Evolutionary conservation across 2,329 filamentous ascomycete species (phyloP), one percentile per base, ranked within the genome.

Genomic region (Davidsoniella australis): DNA sequence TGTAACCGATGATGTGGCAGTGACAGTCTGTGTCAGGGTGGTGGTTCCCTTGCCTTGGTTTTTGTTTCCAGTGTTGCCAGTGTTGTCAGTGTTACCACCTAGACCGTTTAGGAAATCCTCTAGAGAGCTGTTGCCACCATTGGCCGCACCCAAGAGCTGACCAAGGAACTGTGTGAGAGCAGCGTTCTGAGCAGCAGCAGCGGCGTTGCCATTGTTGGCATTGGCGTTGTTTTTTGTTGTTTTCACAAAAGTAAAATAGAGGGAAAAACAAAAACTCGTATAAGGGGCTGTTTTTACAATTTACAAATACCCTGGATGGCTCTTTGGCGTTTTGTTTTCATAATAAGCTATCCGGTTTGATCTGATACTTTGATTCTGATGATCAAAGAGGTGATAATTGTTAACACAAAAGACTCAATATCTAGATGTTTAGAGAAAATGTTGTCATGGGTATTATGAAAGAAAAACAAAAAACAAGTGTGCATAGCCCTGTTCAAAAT

Each of bases 41-140:
- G 26, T 33, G 26, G 26, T 33, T 33, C 26, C 26, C 26, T 33
- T 33, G 26, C 26, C 8, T 9, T 33, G 8, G 5, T 33, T 12
- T 12, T 45, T 20, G 14, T 43, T 33, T 1, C 23, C 29, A 18
- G 39, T 24, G 17, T 39, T 17, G 5, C 41, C 23, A 18, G 39
- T 42, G 29, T 41, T 29, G 8, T 26, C 48, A 26, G 39, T 45
- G 26, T 48, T 50, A 40, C 40, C 41, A 20, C 16, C 23, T 3
- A 48, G 16, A 5, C 40, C 40, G 29, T 45, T 48, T 9, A 48
- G 37, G 38, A 51, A 51, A 18, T 45, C 24, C 33, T 38, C n/a
- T 5, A 49, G 41, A 10, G 29, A 41, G 33, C 29, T 46, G 14
- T 41, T 41, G 1, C 17, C 17, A 20, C 47, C 41, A 24, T 39